Base-by-base conservation (phyloP, 2,329 filamentous ascomycete species). In the Peltaster fructicola region DNA sequence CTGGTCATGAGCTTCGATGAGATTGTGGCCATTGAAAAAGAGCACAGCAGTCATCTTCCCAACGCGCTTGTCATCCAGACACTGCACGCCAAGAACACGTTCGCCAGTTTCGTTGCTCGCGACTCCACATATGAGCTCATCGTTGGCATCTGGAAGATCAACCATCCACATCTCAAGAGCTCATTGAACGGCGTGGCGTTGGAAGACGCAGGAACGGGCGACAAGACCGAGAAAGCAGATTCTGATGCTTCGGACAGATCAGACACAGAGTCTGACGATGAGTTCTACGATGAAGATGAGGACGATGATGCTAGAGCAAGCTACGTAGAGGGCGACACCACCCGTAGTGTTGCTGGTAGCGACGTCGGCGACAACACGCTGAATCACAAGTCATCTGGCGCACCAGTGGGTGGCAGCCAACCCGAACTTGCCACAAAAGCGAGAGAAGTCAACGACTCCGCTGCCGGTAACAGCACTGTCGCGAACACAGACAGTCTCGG, bases 1-100 rank as follows among this genome's bases (percentile, higher is more conserved):
- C 60, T 98, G 20, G 85, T 98, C 25, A 92, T 98, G 58, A 90
- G 82, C 50, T 98, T 98, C 47, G 88, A 98, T 45, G 88, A 98
- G 51, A 80, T 98, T 30, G 80, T 95, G 11, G 82, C 85, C 1
- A 78, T 98, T 6, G 88, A 98, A 53, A 95, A 95, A 57, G 78
- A 91, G 50, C 93, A 73, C 47, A 98, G 88, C 0, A 88, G 88
- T 1, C 64, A 98, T 31, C 63, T 98, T 2, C 91, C 90, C 31
- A 98, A 98, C 45, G 90, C 85, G 4, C 78, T 98, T 27, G 88
- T 92, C 54, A 91, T 98, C 20, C 82, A 90, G 24, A 98, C 88
- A 0, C 58, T 95, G 8, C 88, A 98, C 47, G 82, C 88, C 20
- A 82, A 88, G 37, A 88, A 98, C 44, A 73, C 90, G 1, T 98